Base-by-base conservation (phyloP, 106 monocot genomes). In the Gastrodia elata region DNA sequence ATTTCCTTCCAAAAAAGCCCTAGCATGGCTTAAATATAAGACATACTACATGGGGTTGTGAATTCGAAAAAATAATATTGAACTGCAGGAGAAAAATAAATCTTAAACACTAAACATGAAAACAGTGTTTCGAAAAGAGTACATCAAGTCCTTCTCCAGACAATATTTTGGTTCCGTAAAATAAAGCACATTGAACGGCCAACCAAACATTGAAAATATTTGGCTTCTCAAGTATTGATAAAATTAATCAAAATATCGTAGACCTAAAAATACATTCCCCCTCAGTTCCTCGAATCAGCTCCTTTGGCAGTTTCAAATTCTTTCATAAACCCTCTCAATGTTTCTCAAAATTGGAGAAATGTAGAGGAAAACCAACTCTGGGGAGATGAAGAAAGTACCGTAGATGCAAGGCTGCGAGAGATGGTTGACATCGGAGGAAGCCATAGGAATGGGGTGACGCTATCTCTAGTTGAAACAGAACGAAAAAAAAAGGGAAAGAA, bases 391-490 rank as follows among this genome's bases (percentile, higher is more conserved):
- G 61, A 36, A 8, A 14, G 65, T 76, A 86, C 87, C 85, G n/a
- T 85, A 81, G 68, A 82, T 65, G 76, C 82, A 85, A 38, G 76
- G 65, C 44, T 61, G 77, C 18, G 78, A 71, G 40, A 77, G 55
- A 38, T 73, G 67, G 59, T 24, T 46, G 46, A 72, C 73, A 64
- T 49, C 33, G 68, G 79, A 83, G 34, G 76, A 79, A 71, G 71
- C 75, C 85, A 86, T 85, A 40, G 22, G 2, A 15, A 22, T 26
- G 40, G 20, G 39, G 49, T 27, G 57, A 44, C 58, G 37, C 57
- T 73, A 43, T 52, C 37, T 48, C 61, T 49, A 7, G 27, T 34
- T 41, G 8, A 25, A 65, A 70, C 28, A 11, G 8, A 8, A 79
- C n/a, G n/a, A n/a, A n/a, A n/a, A n/a, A n/a, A n/a, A n/a, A n/a